Percentiles rank a stretch among this genome's conserved stretches.
These are phyloP conservation scores for Picochlorum sp. DNA, from an alignment of 139 green algal genomes.

Conservation along the genomic window DNA sequence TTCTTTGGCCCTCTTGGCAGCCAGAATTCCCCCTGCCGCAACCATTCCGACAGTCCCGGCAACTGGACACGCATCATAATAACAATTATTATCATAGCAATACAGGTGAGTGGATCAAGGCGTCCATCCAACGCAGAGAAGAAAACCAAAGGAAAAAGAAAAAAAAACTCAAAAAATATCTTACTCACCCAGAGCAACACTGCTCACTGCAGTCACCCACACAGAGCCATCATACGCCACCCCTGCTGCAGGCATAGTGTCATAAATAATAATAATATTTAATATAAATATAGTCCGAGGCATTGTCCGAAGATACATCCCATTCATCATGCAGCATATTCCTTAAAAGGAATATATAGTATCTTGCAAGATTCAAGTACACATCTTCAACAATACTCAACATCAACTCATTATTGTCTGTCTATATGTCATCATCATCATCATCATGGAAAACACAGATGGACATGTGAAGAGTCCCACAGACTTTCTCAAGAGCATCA, in stretches of 20 bases:
- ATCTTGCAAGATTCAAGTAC: too few species aligned
- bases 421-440: too few species aligned
- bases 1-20: not conserved
- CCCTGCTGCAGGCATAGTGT: not conserved
- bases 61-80: constrained; percentile 9
- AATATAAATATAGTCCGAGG: too few species aligned
- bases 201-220: constrained; percentile 26
- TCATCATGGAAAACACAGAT: not conserved
- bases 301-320: too few species aligned
- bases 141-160: not conserved
- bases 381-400: too few species aligned
- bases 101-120: too few species aligned
- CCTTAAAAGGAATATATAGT: too few species aligned
- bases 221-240: constrained; percentile 17
- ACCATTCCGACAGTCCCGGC: constrained; percentile 17
- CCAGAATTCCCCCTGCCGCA: constrained; percentile 1
- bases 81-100: too few species aligned
- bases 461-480: constrained; percentile 32
- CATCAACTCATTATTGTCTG: too few species aligned
- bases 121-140: not conserved
- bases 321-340: too few species aligned
- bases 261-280: too few species aligned
- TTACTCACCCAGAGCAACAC: constrained; percentile 18
- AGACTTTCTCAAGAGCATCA: constrained; percentile 90
- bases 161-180: too few species aligned